Percentiles rank a stretch among this genome's conserved stretches.
Conservation (phyloP, 305 asterid genomes). For the Rubia tinctorum region DNA sequence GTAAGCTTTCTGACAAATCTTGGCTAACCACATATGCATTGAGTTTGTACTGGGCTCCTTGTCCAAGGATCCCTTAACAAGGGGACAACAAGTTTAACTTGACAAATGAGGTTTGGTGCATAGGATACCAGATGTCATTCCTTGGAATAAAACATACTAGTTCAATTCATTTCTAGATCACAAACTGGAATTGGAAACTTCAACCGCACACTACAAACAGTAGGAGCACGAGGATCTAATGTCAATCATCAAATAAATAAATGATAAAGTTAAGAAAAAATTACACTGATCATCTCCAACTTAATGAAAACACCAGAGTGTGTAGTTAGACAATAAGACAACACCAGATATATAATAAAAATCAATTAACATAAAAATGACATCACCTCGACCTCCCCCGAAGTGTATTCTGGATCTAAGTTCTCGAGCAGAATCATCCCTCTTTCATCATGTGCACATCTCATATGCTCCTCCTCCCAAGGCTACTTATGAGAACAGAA, state of each 20-base stretch:
- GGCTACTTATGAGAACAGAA: slow-evolving; percentile 32
- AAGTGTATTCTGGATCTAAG: slow-evolving; percentile 64
- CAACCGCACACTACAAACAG: neutral
- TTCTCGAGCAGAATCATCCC: slow-evolving; percentile 58
- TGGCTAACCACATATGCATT: neutral
- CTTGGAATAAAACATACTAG: neutral
- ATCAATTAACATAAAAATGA: neutral
- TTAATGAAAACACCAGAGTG: neutral
- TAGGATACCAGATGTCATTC: too few relatives aligned
- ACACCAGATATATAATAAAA: neutral
- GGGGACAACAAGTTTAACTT: neutral
- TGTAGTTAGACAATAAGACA: neutral
- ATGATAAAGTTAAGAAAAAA: neutral
- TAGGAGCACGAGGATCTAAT: neutral
- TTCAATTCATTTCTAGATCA: neutral
- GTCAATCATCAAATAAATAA: neutral
- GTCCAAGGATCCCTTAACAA: neutral
- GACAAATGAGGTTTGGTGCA: neutral
- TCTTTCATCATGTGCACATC: slow-evolving; percentile 52
- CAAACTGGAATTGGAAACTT: neutral
- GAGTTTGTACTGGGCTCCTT: neutral
- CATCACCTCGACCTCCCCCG: slow-evolving; percentile 82
- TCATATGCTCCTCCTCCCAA: slow-evolving; percentile 60
- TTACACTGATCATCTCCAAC: neutral
- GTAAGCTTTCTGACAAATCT: neutral